Conservation (phyloP, 441 rosid species). For the Eutrema salsugineum region DNA sequence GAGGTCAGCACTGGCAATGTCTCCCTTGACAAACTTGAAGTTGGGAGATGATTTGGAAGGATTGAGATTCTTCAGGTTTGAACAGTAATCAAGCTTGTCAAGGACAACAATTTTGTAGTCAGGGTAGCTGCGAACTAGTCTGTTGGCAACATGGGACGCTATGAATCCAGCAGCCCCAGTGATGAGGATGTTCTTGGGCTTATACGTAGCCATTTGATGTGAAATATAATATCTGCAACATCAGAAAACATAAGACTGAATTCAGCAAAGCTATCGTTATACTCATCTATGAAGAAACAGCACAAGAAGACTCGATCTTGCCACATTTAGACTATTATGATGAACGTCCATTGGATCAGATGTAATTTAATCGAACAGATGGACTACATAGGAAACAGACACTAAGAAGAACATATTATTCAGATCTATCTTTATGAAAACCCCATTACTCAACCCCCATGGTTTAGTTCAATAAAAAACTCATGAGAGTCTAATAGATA, state of each 20-base stretch:
- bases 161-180: slow-evolving; percentile 98
- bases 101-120: slow-evolving; percentile 90
- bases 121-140: slow-evolving; percentile 75
- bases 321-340: background rate
- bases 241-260: background rate
- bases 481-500: background rate
- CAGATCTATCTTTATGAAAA: background rate
- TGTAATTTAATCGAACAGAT: background rate
- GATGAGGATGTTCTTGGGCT: slow-evolving; percentile 88
- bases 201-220: slow-evolving; percentile 62
- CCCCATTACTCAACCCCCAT: too few species aligned
- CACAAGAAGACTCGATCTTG: background rate
- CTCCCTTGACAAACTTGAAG: slow-evolving; percentile 85
- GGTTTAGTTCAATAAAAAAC: background rate
- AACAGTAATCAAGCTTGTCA: slow-evolving; percentile 95
- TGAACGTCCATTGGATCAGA: background rate
- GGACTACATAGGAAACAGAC: background rate
- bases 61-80: slow-evolving; percentile 73
- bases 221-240: slow-evolving; percentile 31
- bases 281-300: background rate
- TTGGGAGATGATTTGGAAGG: slow-evolving; percentile 73
- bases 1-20: slow-evolving; percentile 64
- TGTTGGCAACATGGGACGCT: slow-evolving; percentile 57
- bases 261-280: background rate
- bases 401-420: background rate